Percentiles rank a stretch among this genome's conserved stretches.
These are phyloP conservation scores for Globisporangium emineosum DNA, from an alignment of 352 stramenopile genomes.

Conservation along the genomic window DNA sequence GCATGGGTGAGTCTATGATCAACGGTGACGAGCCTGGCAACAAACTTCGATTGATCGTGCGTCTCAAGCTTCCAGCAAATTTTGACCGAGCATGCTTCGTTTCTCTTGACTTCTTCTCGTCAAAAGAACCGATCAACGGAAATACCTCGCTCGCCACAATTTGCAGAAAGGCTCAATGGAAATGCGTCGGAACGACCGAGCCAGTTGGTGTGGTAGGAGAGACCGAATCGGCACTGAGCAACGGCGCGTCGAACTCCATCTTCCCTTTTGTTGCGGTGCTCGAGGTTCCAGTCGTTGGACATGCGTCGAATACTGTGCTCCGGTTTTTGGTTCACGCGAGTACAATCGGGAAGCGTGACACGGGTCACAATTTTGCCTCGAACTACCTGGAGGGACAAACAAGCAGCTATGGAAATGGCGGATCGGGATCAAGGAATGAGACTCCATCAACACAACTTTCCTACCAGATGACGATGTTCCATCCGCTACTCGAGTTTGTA, in stretches of 20 bases:
- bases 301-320: conserved; percentile 79
- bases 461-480: conserved; percentile 88
- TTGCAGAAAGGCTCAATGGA: conserved; percentile 64
- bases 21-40: conserved; percentile 81
- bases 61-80: conserved; percentile 69
- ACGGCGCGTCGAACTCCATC: conserved; percentile 51
- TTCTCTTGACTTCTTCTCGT: conserved; percentile 81
- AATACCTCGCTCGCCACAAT: conserved; percentile 50
- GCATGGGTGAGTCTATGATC: conserved; percentile 73
- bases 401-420: conserved; percentile 30
- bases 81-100: conserved; percentile 83
- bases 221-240: conserved; percentile 61
- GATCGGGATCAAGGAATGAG: conserved; percentile 34
- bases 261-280: conserved; percentile 86
- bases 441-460: conserved; percentile 43
- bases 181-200: conserved; percentile 81
- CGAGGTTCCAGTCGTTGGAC: conserved; percentile 76
- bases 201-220: conserved; percentile 65
- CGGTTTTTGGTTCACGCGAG: conserved; percentile 84
- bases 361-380: conserved; percentile 21
- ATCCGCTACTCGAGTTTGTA: conserved; percentile 83
- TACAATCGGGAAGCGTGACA: conserved; percentile 67
- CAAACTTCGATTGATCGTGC: conserved; percentile 79
- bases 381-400: conserved; percentile 40
- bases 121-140: conserved; percentile 57